These are phyloP conservation scores for Hanseniaspora vineae DNA, from an alignment of 805 yeast species.

Conservation along the genomic window DNA sequence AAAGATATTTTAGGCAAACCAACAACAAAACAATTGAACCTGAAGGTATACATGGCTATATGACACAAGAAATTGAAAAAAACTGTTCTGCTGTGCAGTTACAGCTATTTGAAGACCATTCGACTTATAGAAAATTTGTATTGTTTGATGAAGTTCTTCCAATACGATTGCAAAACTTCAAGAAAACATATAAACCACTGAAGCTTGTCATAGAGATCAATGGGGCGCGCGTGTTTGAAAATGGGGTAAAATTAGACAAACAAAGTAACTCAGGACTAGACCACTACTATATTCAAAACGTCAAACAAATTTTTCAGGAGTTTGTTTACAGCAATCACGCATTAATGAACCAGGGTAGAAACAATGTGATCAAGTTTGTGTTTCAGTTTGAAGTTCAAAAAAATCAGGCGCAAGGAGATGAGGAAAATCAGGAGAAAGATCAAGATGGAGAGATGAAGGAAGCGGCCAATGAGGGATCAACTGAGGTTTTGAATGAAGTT, in stretches of 20 bases:
- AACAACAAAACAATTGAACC: too few species aligned
- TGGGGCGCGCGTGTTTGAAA: slow-evolving; percentile 15
- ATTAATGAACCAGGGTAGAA: slow-evolving; percentile 23
- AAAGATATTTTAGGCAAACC: too few species aligned
- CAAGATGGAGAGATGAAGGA: too few species aligned
- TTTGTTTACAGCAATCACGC: slow-evolving; percentile 17
- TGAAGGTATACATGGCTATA: too few species aligned
- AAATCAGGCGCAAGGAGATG: too few species aligned
- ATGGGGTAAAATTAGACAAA: slow-evolving; percentile 2
- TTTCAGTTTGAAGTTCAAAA: background rate
- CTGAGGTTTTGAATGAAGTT: background rate
- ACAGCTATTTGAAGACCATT: background rate
- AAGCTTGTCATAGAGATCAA: slow-evolving; percentile 17
- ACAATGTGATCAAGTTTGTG: slow-evolving; percentile 9
- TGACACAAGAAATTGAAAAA: background rate
- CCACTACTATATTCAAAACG: slow-evolving; percentile 6
- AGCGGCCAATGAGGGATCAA: background rate
- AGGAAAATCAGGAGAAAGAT: too few species aligned
- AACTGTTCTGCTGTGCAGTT: background rate
- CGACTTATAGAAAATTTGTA: slow-evolving; percentile 13
- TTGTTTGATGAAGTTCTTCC: slow-evolving; percentile 20
- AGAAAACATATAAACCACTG: slow-evolving; percentile 1
- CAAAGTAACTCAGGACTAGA: background rate
- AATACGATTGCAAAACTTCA: slow-evolving; percentile 6
- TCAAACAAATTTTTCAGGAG: slow-evolving; percentile 12